Percentiles rank a stretch among this genome's conserved stretches.
Conservation (phyloP, 805 yeast genomes). For the Cyberlindnera euphorbiiphila region DNA sequence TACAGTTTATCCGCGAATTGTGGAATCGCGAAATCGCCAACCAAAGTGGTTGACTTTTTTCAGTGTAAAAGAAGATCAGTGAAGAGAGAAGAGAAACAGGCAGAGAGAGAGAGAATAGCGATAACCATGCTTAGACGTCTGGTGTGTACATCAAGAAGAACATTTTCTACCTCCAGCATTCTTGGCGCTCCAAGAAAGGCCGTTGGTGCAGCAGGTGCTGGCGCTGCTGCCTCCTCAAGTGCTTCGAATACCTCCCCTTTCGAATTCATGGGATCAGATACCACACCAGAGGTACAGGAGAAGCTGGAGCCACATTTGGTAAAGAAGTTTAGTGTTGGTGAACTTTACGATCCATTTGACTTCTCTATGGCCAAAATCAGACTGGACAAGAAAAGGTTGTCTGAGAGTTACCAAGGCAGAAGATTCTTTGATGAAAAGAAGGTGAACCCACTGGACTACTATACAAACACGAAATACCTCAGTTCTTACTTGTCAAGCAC, state of each 20-base stretch:
- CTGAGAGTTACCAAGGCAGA: slow-evolving; percentile 23
- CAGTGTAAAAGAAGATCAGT: slow-evolving; percentile 2
- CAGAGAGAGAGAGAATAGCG: too few species aligned
- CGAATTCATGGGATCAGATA: background rate
- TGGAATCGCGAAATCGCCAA: too few species aligned
- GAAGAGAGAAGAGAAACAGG: too few species aligned
- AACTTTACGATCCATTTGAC: slow-evolving; percentile 78
- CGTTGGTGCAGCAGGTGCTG: too few species aligned
- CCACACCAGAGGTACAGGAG: background rate
- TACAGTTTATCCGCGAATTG: too few species aligned
- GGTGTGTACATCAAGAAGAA: too few species aligned
- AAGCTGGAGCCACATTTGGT: slow-evolving; percentile 29
- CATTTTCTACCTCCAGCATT: too few species aligned
- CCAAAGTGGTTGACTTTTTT: too few species aligned
- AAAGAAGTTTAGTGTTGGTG: slow-evolving; percentile 45
- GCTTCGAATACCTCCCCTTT: too few species aligned
- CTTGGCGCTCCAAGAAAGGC: too few species aligned
- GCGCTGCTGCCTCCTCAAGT: background rate
- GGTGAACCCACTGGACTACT: slow-evolving; percentile 65
- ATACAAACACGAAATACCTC: slow-evolving; percentile 66
- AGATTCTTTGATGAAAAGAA: slow-evolving; percentile 42
- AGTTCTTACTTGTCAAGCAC: slow-evolving; percentile 62
- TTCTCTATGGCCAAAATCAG: slow-evolving; percentile 58
- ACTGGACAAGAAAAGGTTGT: slow-evolving; percentile 40
- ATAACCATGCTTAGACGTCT: too few species aligned